Evolutionary conservation across 306 rosid species (phyloP).

Genomic region (Acacia crassicarpa): DNA sequence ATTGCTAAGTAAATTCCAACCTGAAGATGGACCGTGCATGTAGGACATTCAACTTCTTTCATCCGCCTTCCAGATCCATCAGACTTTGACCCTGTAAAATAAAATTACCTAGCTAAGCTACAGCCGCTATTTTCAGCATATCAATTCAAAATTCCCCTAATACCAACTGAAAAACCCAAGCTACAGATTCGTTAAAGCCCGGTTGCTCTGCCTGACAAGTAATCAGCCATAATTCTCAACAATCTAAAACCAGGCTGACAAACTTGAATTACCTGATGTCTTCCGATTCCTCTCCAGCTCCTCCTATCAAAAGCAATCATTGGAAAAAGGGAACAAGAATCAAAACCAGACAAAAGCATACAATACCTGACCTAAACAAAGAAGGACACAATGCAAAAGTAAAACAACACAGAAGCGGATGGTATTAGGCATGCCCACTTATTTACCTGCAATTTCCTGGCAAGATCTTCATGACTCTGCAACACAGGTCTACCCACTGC

Average conservation of each 20-base stretch:
- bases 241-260: slow-evolving; percentile 6
- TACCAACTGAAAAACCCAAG: slow-evolving; percentile 5
- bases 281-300: slow-evolving; percentile 41
- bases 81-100: slow-evolving; percentile 61
- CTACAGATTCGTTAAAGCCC: neutral
- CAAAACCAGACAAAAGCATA: neutral
- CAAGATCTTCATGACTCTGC: slow-evolving; percentile 94
- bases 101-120: slow-evolving; percentile 14
- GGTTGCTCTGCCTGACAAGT: neutral
- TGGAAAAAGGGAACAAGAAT: neutral
- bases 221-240: slow-evolving; percentile 3
- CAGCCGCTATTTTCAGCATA: neutral
- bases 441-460: slow-evolving; percentile 85
- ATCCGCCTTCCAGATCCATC: slow-evolving; percentile 75
- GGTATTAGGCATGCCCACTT: neutral
- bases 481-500: slow-evolving; percentile 63
- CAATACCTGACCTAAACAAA: neutral
- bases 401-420: neutral
- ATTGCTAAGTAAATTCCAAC: slow-evolving; percentile 35
- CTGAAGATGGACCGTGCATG: slow-evolving; percentile 94
- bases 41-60: slow-evolving; percentile 99
- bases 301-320: slow-evolving; percentile 30
- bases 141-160: neutral
- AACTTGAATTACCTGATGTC: slow-evolving; percentile 33
- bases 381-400: neutral